Evolutionary conservation across 805 yeast genomes (phyloP), one percentile per base, ranked within the genome.

Genomic region (Wickerhamia fluorescens): DNA sequence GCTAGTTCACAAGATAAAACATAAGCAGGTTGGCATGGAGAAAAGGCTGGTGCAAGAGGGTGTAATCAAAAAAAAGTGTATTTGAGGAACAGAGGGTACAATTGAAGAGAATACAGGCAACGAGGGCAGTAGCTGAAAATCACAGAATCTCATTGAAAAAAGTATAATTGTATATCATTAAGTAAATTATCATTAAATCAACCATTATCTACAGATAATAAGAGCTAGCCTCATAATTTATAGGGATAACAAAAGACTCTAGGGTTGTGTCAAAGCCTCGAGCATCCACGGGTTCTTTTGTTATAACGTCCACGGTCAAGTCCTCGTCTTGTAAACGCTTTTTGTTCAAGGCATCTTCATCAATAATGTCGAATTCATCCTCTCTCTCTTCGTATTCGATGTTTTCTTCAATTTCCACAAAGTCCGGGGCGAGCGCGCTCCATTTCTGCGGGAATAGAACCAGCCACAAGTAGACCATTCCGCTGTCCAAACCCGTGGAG

Each of bases 341-440:
- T 44, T 71, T 74, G 36, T 71, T 72, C 36, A 75, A 66, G 28
- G 70, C 75, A 30, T 75, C 83, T 29, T 79, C 87, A 28, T 73
- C 81, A 7, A 73, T 71, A 14, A 81, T 69, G 49, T 88, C 96
- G 53, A 88, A 88, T 54, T 88, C 97, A 49, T 87, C 94, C 52
- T 88, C 97, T 35, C 71, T 68, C 47, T 88, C 97, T 41, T 76
- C 75, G 48, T 89, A 88, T 34, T 82, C 86, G 7, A 84, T 79
- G 47, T 87, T 89, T 45, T 87, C 95, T 47, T 88, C 96, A 24
- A 88, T 78, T 52, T 88, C 96, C 27, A 82, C 94, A 50, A 89
- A 88, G 52, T 89, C 97, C 1, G 96, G 96, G 0, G 96, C 96
- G 43, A 88, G 61, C 1, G 96, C 94, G 53, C 94, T 81, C 97